phyloP scores from a whole-genome alignment of 768 basidiomycete genomes.

The Suillus cothurnatus region DNA sequence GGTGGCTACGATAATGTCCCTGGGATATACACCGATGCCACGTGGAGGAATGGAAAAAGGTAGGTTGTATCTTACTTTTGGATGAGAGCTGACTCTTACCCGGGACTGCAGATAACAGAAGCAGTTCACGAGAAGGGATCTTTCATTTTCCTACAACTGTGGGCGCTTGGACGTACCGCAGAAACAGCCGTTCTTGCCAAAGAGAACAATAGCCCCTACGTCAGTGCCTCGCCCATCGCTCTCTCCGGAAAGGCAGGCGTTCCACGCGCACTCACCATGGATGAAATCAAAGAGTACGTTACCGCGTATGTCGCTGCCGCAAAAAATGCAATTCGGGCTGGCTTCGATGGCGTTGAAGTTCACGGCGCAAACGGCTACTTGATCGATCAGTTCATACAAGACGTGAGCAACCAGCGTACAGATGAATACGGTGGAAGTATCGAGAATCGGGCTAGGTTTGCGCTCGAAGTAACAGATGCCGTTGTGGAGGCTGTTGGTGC shows the following conservation, averaged over 20 bases:
- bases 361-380: too few relatives aligned
- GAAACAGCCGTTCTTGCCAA: slow-evolving; percentile 34
- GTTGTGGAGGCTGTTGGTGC: slow-evolving; percentile 54
- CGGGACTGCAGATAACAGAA: slow-evolving; percentile 47
- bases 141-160: slow-evolving; percentile 48
- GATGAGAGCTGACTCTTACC: neutral
- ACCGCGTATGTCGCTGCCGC: too few relatives aligned
- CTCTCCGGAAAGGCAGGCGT: slow-evolving; percentile 18
- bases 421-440: slow-evolving; percentile 72
- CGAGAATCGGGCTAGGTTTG: slow-evolving; percentile 59
- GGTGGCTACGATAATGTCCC: slow-evolving; percentile 55
- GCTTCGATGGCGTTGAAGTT: too few relatives aligned
- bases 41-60: slow-evolving; percentile 50
- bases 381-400: slow-evolving; percentile 68
- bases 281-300: slow-evolving; percentile 39
- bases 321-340: too few relatives aligned
- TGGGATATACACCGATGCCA: slow-evolving; percentile 64
- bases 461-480: slow-evolving; percentile 54
- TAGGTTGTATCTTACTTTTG: slow-evolving; percentile 18
- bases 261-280: slow-evolving; percentile 22
- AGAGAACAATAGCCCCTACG: slow-evolving; percentile 33
- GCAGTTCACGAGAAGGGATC: slow-evolving; percentile 57
- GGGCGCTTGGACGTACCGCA: slow-evolving; percentile 55
- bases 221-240: slow-evolving; percentile 36
- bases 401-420: slow-evolving; percentile 54